phyloP scores from a whole-genome alignment of 73 alveolate genomes.

The Tetrahymena thermophila region DNA sequence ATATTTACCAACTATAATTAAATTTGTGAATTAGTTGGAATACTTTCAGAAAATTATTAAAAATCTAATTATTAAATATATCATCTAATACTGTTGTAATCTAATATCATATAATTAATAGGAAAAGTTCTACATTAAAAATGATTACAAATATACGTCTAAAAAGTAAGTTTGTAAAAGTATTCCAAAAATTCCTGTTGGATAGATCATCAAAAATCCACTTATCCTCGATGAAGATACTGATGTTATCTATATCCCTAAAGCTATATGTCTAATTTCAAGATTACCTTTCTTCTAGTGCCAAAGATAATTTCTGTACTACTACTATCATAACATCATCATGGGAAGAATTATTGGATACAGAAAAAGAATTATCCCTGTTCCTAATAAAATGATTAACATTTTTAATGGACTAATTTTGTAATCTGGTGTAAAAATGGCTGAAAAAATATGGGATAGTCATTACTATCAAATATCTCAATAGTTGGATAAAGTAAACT shows the following conservation, averaged over 20 bases:
- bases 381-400: background rate
- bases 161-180: conserved; percentile 14
- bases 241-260: conserved; percentile 23
- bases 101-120: background rate
- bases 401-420: background rate
- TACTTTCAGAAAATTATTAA: background rate
- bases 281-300: conserved; percentile 11
- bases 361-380: background rate
- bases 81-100: background rate
- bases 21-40: background rate
- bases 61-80: no score
- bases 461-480: background rate
- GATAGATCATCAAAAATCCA: conserved; percentile 31
- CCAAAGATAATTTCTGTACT: conserved; percentile 22
- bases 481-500: background rate
- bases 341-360: conserved; percentile 1
- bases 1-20: background rate
- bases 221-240: conserved; percentile 41
- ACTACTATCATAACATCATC: conserved; percentile 12
- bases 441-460: background rate
- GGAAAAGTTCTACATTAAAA: conserved; percentile 36
- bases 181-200: conserved; percentile 24
- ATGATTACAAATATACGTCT: conserved; percentile 9
- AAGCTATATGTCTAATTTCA: conserved; percentile 6
- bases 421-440: background rate